A percentile compares a stretch with the other conserved stretches of the same genome.
Evolutionary conservation across 345 rosid genomes (phyloP).

Genomic region (Populus euphratica): DNA sequence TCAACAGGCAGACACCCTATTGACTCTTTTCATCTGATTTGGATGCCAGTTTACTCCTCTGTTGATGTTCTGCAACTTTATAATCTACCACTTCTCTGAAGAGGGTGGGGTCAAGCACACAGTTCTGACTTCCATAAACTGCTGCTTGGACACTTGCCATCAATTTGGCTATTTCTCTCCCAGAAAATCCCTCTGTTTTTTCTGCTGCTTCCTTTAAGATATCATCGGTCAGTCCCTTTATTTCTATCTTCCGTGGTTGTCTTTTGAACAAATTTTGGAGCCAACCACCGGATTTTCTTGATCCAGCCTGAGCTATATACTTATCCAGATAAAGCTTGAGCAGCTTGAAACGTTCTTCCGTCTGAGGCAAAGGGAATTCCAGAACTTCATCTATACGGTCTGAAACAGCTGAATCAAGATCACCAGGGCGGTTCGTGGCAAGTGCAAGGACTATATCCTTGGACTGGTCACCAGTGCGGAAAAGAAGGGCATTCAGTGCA

Average conservation of each 20-base stretch:
- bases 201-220: constrained; percentile 76
- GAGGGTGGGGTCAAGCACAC: constrained; percentile 63
- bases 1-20: not conserved
- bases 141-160: constrained; percentile 96
- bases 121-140: constrained; percentile 78
- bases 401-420: constrained; percentile 91
- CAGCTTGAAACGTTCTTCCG: constrained; percentile 82
- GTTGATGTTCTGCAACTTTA: constrained; percentile 92
- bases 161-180: constrained; percentile 85
- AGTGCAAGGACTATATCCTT: constrained; percentile 93
- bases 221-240: constrained; percentile 71
- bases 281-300: constrained; percentile 48
- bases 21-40: constrained; percentile 15
- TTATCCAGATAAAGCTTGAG: constrained; percentile 80
- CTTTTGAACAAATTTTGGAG: constrained; percentile 50
- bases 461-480: constrained; percentile 91
- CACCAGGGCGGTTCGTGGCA: constrained; percentile 97
- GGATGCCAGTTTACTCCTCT: constrained; percentile 65
- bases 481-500: constrained; percentile 91
- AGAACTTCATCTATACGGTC: constrained; percentile 90
- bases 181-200: constrained; percentile 82
- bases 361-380: constrained; percentile 83
- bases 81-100: constrained; percentile 91
- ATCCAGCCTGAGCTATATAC: constrained; percentile 72
- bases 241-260: constrained; percentile 64